Percentiles rank a stretch among this genome's conserved stretches.
Evolutionary conservation across 2,329 filamentous ascomycete species (phyloP).

Genomic region (Pseudocercospora vitis): DNA sequence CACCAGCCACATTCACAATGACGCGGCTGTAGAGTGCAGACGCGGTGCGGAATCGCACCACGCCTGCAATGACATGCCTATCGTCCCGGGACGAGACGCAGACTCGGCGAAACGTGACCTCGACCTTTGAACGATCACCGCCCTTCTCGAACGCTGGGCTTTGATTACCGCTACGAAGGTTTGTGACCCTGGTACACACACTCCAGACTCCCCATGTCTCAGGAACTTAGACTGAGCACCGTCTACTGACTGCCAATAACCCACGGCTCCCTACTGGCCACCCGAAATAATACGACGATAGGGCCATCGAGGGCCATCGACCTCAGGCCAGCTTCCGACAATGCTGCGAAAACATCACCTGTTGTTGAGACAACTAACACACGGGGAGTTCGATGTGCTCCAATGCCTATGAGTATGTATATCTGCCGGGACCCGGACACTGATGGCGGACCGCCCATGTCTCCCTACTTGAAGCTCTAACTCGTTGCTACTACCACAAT

Average conservation of each 20-base stretch:
- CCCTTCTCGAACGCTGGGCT: background rate
- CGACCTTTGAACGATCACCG: background rate
- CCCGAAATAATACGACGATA: background rate
- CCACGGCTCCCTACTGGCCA: background rate
- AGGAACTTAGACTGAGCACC: background rate
- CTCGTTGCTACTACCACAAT: slow-evolving; percentile 5
- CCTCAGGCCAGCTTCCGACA: slow-evolving; percentile 5
- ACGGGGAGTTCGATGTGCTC: background rate
- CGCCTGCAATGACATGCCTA: background rate
- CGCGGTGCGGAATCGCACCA: background rate
- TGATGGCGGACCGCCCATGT: background rate
- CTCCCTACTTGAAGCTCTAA: slow-evolving; percentile 1
- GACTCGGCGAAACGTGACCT: background rate
- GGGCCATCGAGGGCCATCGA: background rate
- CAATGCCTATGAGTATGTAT: background rate
- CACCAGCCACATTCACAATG: background rate
- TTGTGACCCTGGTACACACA: background rate
- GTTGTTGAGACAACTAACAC: background rate
- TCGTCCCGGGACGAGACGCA: background rate
- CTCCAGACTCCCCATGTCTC: slow-evolving; percentile 3
- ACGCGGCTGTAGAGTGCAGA: background rate
- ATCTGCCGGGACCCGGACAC: slow-evolving; percentile 1
- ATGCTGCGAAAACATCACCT: slow-evolving; percentile 5
- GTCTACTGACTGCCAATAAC: background rate
- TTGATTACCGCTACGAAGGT: slow-evolving; percentile 1